These are phyloP conservation scores for Epithemia pelagica DNA, from an alignment of 108 stramenopile genomes.

Conservation along the genomic window DNA sequence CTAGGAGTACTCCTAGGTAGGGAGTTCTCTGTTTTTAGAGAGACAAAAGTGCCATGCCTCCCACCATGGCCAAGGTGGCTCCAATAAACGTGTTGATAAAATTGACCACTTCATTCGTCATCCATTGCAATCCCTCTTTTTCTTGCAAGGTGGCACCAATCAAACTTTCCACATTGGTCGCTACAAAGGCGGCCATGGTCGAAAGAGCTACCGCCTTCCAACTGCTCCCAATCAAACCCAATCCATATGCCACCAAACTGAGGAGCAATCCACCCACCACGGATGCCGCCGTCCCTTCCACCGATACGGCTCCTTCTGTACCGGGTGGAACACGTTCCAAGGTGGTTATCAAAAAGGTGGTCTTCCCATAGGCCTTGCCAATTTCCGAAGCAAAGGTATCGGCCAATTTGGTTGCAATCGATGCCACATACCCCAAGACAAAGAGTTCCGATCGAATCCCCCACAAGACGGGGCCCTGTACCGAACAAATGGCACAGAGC, in stretches of 20 bases:
- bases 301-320: conserved; percentile 87
- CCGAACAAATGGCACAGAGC: conserved; percentile 55
- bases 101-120: conserved; percentile 94
- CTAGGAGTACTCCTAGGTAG: too few relatives aligned
- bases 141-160: conserved; percentile 90
- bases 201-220: conserved; percentile 41
- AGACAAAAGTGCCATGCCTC: too few relatives aligned
- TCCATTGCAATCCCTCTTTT: conserved; percentile 68
- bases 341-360: conserved; percentile 90
- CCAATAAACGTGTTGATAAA: conserved; percentile 92
- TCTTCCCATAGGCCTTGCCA: conserved; percentile 92
- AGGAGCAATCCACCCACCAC: conserved; percentile 79
- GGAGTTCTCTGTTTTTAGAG: too few relatives aligned
- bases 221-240: conserved; percentile 38
- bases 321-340: conserved; percentile 81
- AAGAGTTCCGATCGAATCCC: conserved; percentile 57
- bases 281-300: conserved; percentile 86
- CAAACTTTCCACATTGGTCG: conserved; percentile 87
- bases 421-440: conserved; percentile 79
- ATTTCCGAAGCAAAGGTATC: conserved; percentile 97
- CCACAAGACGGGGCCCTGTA: conserved; percentile 34
- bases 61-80: conserved; percentile 62
- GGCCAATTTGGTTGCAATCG: conserved; percentile 87
- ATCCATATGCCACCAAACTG: conserved; percentile 50
- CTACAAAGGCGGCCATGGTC: conserved; percentile 74